Base-by-base conservation (phyloP, 306 rosid genomes). In the Cercis canadensis region DNA sequence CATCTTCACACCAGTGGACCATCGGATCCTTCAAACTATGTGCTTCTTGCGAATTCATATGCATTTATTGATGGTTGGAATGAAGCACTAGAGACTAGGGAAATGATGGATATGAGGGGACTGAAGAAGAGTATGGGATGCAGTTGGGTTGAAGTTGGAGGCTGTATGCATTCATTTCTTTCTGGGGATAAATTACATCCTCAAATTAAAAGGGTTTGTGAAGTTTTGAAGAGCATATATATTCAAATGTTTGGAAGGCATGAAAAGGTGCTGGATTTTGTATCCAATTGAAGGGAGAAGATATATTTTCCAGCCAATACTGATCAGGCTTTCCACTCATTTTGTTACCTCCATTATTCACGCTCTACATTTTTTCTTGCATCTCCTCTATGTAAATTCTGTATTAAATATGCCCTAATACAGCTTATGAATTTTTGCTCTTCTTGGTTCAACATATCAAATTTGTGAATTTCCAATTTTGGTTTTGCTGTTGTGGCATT, bases 61-160 rank as follows among this genome's bases (percentile, higher is more conserved):
- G 57, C 66, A 11, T 0, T 44, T 57, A 8, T 57, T 14, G 66
- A 65, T 44, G 47, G 19, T 7, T 70, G 75, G 34, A 45, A 11
- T 32, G 75, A 43, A 17, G 15, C 66, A 31, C 16, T 16, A 5
- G 47, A 70, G 19, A 17, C 17, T 7, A 57, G 47, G 57, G 65
- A 57, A 57, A 57, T 45, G 66, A 29, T 19, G 57, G 24, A 57
- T 45, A 43, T 17, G 21, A 70, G 17, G 57, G 57, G 57, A 36
- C 11, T 57, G 19, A 45, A 44, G 47, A 70, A 70, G 45, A 70
- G 57, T 45, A 13, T 14, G 34, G 66, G 66, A 16, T 57, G 66
- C 10, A 57, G 57, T 44, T 70, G 65, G 72, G 37, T 70, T 45
- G 75, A 70, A 57, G 12, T 13, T 44, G 65, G 56, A 57, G 57